Conservation (phyloP, 2,329 filamentous ascomycete species). For the Aureobasidium sp. region DNA sequence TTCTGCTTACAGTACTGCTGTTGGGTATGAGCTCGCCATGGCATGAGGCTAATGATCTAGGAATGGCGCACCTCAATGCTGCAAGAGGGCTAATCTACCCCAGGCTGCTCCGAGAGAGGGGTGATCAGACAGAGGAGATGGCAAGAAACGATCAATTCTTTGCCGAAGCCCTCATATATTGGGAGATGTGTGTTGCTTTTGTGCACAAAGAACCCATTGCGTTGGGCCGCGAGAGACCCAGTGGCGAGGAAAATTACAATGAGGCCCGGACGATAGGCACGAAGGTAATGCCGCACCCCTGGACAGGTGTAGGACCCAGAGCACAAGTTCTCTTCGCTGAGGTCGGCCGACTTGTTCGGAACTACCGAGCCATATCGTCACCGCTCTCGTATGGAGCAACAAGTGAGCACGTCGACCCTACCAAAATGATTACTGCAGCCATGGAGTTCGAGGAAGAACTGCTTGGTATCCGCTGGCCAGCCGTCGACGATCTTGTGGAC, state of each 20-base stretch:
- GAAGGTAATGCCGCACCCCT: conserved; percentile 32
- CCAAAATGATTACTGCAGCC: conserved; percentile 23
- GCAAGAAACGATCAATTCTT: conserved; percentile 40
- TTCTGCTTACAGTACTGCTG: conserved; percentile 47
- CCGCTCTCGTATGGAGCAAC: neutral
- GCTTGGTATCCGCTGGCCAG: conserved; percentile 39
- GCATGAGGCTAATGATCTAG: conserved; percentile 49
- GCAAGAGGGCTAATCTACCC: conserved; percentile 36
- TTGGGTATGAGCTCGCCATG: conserved; percentile 53
- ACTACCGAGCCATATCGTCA: conserved; percentile 12
- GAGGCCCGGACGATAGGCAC: neutral
- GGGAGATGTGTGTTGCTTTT: conserved; percentile 50
- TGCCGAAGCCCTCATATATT: conserved; percentile 49
- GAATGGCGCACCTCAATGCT: conserved; percentile 44
- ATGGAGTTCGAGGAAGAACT: conserved; percentile 41
- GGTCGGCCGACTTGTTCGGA: conserved; percentile 30
- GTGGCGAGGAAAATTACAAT: conserved; percentile 19
- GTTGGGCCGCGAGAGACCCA: conserved; percentile 1
- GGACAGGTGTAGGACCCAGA: conserved; percentile 41
- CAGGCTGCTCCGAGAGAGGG: conserved; percentile 31
- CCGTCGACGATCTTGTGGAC: conserved; percentile 39
- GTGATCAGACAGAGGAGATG: conserved; percentile 23
- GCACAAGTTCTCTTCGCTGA: conserved; percentile 38
- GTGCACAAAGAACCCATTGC: conserved; percentile 34
- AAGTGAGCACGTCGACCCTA: conserved; percentile 16